These are phyloP conservation scores for Pestalotiopsis fici DNA, from an alignment of 2,329 filamentous ascomycete genomes.

Conservation along the genomic window DNA sequence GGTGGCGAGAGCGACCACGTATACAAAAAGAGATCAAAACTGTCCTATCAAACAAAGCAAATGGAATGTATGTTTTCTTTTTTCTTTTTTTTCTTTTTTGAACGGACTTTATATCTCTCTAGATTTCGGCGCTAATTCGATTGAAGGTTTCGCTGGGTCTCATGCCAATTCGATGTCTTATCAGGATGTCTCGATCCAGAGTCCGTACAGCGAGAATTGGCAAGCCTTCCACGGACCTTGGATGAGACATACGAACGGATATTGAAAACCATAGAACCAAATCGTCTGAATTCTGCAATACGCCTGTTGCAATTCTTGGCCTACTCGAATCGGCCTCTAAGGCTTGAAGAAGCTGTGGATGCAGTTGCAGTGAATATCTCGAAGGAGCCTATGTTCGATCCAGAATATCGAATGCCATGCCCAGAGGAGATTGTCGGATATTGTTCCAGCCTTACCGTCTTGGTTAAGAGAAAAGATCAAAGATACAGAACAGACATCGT, in stretches of 20 bases:
- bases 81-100: no score
- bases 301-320: background rate
- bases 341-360: background rate
- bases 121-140: background rate
- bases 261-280: background rate
- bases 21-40: background rate
- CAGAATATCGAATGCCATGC: background rate
- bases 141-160: background rate
- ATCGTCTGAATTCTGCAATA: background rate
- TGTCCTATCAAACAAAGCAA: background rate
- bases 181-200: background rate
- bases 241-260: background rate
- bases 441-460: background rate
- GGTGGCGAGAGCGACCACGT: background rate
- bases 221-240: background rate
- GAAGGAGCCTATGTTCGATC: background rate
- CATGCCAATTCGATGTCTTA: background rate
- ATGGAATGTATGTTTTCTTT: background rate
- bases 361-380: background rate
- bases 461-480: background rate
- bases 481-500: background rate
- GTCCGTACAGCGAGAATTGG: background rate
- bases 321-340: background rate
- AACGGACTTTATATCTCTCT: no score
- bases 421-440: background rate